A percentile compares a stretch with the other conserved stretches of the same genome.
Conservation (phyloP, 768 basidiomycete species). For the Tylopilus cervinicoccineus region DNA sequence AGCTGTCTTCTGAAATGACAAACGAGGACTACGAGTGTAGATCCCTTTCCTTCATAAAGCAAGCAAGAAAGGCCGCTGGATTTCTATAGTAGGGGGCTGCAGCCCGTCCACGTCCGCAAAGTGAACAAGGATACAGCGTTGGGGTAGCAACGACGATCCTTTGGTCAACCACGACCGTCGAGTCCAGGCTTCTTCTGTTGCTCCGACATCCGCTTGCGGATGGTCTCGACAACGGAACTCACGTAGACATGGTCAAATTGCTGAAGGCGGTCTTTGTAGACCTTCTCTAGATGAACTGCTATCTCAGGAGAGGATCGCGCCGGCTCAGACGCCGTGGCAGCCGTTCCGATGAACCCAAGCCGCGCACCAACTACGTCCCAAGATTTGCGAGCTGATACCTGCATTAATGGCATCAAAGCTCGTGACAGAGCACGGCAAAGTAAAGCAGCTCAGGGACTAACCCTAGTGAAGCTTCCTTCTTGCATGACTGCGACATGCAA, state of each 20-base stretch:
- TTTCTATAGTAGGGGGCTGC: constrained; percentile 16
- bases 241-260: constrained; percentile 33
- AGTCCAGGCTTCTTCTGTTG: constrained; percentile 27
- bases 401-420: constrained; percentile 2
- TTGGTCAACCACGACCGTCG: constrained; percentile 8
- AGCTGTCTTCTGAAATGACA: constrained; percentile 4
- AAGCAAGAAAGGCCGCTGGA: constrained; percentile 1
- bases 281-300: constrained; percentile 25
- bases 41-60: neutral
- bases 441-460: constrained; percentile 12
- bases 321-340: constrained; percentile 18
- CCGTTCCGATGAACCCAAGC: constrained; percentile 24
- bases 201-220: constrained; percentile 31
- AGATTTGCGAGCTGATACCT: constrained; percentile 24
- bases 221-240: constrained; percentile 28
- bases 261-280: constrained; percentile 27
- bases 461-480: constrained; percentile 27
- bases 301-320: constrained; percentile 25
- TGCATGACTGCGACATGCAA: constrained; percentile 32
- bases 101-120: constrained; percentile 3
- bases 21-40: neutral
- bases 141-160: constrained; percentile 7
- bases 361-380: constrained; percentile 27
- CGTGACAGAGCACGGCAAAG: neutral
- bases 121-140: constrained; percentile 1